Evolutionary conservation across 257 asterid species (phyloP), one percentile per base, ranked within the genome.

Genomic region (Salvia hispanica): DNA sequence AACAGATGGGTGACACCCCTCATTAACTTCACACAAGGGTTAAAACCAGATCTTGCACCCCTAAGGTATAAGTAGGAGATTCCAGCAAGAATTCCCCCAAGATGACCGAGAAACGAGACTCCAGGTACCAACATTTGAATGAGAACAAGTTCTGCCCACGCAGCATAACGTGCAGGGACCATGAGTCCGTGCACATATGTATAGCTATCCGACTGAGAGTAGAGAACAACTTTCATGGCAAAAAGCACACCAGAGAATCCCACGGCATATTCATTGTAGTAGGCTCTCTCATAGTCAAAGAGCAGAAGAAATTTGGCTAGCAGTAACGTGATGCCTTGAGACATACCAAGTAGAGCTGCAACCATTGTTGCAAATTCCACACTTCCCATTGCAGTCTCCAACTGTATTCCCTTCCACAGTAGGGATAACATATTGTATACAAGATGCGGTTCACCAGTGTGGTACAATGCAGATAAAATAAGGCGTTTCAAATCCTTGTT

Each of bases 161-260:
- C 98, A 65, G 97, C 98, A 65, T 78, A 88, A 6, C 95, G 93
- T 14, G 96, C 74, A 15, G 97, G 98, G 56, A 92, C 85, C 84
- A 81, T 34, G 8, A 92, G 25, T 21, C 97, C 97, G 2, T 92
- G 81, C 71, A 90, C 90, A 28, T 81, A 70, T 3, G 96, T 76
- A 67, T 85, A 86, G 54, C 81, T 74, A 72, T 84, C 95, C 5
- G 91, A 81, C 67, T 74, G 90, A 67, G 95, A 82, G 51, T 92
- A 79, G 9, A 86, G 84, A 25, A 92, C 75, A 9, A 92, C 97
- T 81, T 92, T 92, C 98, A 92, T 86, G n/a, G 93, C 96, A 40
- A 92, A 92, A 64, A 92, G 97, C 39, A 92, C 96, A 37, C 97
- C 98, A 2, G 98, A 92, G 72, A 92, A 92, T 14, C 98, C 98